A percentile compares a stretch with the other conserved stretches of the same genome.
Conservation (phyloP, 2,329 filamentous ascomycete species). For the Colletotrichum liaoningense region DNA sequence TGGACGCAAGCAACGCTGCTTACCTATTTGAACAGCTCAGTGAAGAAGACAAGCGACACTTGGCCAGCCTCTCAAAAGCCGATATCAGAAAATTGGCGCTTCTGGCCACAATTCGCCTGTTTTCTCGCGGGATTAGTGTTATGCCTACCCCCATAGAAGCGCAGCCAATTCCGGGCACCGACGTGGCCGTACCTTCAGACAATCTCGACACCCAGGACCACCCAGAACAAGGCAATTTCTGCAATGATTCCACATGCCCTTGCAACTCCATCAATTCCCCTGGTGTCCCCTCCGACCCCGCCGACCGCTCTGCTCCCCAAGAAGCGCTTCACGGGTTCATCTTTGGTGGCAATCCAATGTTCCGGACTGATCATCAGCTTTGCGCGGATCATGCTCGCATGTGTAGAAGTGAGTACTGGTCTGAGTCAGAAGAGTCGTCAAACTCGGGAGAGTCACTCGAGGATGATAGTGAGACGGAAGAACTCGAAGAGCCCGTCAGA, state of each 20-base stretch:
- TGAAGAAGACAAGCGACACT: neutral
- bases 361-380: neutral
- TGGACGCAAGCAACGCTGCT: neutral
- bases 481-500: neutral
- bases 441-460: accelerated
- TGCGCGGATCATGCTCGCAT: neutral
- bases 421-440: accelerated
- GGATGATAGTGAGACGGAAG: neutral
- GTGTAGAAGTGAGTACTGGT: neutral
- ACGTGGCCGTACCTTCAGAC: neutral
- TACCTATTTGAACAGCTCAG: neutral
- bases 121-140: neutral
- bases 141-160: no score
- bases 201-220: neutral
- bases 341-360: neutral
- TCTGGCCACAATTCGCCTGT: neutral
- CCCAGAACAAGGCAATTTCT: neutral
- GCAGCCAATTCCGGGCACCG: accelerated
- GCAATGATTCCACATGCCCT: neutral
- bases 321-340: neutral
- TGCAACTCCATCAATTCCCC: neutral
- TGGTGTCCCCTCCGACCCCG: no score
- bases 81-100: neutral
- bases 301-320: neutral
- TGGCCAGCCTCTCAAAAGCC: neutral